Evolutionary conservation across 176 grass and related monocot genomes (phyloP), one percentile per base, ranked within the genome.

Genomic region (Bolboschoenus planiculmis): DNA sequence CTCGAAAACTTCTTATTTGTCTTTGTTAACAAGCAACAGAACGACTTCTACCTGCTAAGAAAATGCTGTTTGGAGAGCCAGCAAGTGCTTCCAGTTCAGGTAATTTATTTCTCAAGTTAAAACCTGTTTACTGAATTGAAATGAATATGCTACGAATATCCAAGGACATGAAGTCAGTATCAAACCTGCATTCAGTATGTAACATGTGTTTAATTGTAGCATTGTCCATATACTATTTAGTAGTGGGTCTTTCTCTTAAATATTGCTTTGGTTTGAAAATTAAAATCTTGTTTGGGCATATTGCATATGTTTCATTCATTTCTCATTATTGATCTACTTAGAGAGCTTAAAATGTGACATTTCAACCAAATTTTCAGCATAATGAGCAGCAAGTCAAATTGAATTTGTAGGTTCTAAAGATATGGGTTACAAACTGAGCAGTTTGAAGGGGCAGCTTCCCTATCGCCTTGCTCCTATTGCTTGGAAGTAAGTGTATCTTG

Each of bases 401-500:
- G 18, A 29, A 51, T 29, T 76, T 51, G 44, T 53, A 76, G 72
- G 72, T 51, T 76, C 26, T 16, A 76, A 76, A 76, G 44, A 76
- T 31, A 50, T 23, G 10, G 6, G 44, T 20, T 26, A 33, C 68
- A n/a, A 46, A 44, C n/a, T 26, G 26, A 14, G 23, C 2, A 13
- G 14, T 76, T 50, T 50, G 42, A 51, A 76, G 24, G 44, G 27
- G 4, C 72, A 30, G 15, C 44, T 76, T 76, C 71, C 43, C 24
- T 75, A 31, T 51, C 14, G 6, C 46, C 43, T 1, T 50, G 44
- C 44, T 51, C n/a, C 20, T 76, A 31, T 33, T 76, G 43, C 42
- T 30, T 76, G 72, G 72, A 76, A 76, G 72, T 75, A 75, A 75
- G 71, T 76, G 8, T 4, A n/a, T 68, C 18, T 68, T 65, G 14